Percentiles rank a stretch among this genome's conserved stretches.
phyloP scores from a whole-genome alignment of 768 basidiomycete species.

The Cyclocybe cylindracea region DNA sequence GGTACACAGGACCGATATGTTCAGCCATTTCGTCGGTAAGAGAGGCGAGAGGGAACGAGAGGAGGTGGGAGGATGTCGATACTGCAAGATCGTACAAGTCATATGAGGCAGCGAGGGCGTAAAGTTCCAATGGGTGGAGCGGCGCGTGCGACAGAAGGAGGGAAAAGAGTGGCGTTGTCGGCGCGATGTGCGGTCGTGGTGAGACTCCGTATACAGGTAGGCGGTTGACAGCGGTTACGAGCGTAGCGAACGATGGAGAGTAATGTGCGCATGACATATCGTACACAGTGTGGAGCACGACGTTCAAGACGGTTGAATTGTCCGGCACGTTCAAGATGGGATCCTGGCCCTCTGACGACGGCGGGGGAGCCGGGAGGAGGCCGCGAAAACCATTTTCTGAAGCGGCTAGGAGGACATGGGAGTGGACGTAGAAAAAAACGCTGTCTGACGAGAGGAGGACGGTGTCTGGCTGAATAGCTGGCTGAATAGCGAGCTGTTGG shows the following conservation, averaged over 20 bases:
- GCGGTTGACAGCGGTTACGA: conserved; percentile 56
- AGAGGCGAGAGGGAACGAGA: conserved; percentile 66
- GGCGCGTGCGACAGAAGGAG: conserved; percentile 70
- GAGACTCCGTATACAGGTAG: conserved; percentile 63
- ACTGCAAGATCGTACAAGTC: conserved; percentile 77
- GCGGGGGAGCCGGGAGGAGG: conserved; percentile 47
- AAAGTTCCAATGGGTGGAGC: conserved; percentile 67
- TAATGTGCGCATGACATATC: conserved; percentile 75
- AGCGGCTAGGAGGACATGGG: conserved; percentile 51
- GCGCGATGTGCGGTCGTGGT: conserved; percentile 45
- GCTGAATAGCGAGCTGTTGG: conserved; percentile 51
- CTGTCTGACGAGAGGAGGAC: conserved; percentile 71
- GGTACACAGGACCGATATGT: conserved; percentile 72
- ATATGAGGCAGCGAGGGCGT: conserved; percentile 66
- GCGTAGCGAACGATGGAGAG: conserved; percentile 62
- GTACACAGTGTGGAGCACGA: conserved; percentile 74
- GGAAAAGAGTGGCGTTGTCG: conserved; percentile 56
- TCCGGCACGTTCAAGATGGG: conserved; percentile 63
- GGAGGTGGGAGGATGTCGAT: conserved; percentile 70
- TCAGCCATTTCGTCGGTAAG: conserved; percentile 72
- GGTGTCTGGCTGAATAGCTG: conserved; percentile 62
- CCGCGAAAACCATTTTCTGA: conserved; percentile 69
- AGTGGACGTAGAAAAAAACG: conserved; percentile 85
- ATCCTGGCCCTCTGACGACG: conserved; percentile 43
- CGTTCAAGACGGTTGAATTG: conserved; percentile 62